Evolutionary conservation across 2,329 filamentous ascomycete genomes (phyloP).

Genomic region (Cladophialophora exuberans): DNA sequence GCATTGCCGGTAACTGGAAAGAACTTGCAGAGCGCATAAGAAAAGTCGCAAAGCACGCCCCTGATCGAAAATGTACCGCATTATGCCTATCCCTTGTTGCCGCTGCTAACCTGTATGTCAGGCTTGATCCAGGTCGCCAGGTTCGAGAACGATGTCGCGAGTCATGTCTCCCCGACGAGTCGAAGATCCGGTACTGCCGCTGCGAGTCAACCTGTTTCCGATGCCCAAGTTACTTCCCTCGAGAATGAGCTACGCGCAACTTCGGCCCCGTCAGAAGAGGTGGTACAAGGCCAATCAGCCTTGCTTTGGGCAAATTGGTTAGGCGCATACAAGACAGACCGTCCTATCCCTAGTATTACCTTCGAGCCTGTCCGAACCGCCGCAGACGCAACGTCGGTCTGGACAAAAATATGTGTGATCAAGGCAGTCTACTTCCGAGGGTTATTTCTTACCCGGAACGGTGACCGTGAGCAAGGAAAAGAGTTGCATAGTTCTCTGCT

Average conservation of each 20-base stretch:
- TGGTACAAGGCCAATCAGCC: slow-evolving; percentile 79
- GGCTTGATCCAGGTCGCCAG: slow-evolving; percentile 72
- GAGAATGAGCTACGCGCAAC: slow-evolving; percentile 23
- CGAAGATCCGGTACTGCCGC: slow-evolving; percentile 36
- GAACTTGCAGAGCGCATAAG: slow-evolving; percentile 85
- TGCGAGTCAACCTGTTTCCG: slow-evolving; percentile 23
- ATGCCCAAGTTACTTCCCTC: slow-evolving; percentile 39
- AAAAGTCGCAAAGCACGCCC: slow-evolving; percentile 93
- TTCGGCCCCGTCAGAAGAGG: slow-evolving; percentile 52
- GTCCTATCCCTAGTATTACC: neutral
- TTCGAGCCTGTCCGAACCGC: slow-evolving; percentile 26
- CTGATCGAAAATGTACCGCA: slow-evolving; percentile 74
- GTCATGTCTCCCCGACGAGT: slow-evolving; percentile 47
- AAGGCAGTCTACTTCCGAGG: slow-evolving; percentile 80
- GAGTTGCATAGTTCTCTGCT: slow-evolving; percentile 68
- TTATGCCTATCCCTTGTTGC: slow-evolving; percentile 19
- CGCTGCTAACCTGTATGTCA: slow-evolving; percentile 39
- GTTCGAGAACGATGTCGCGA: slow-evolving; percentile 67
- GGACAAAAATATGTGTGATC: slow-evolving; percentile 80
- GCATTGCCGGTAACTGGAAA: slow-evolving; percentile 86
- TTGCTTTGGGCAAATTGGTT: slow-evolving; percentile 62
- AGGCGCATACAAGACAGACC: slow-evolving; percentile 27
- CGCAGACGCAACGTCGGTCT: slow-evolving; percentile 53
- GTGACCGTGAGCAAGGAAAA: slow-evolving; percentile 59
- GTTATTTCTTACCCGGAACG: slow-evolving; percentile 42